Conservation (phyloP, 345 rosid genomes). For the Cardamine chenopodiifolia region DNA sequence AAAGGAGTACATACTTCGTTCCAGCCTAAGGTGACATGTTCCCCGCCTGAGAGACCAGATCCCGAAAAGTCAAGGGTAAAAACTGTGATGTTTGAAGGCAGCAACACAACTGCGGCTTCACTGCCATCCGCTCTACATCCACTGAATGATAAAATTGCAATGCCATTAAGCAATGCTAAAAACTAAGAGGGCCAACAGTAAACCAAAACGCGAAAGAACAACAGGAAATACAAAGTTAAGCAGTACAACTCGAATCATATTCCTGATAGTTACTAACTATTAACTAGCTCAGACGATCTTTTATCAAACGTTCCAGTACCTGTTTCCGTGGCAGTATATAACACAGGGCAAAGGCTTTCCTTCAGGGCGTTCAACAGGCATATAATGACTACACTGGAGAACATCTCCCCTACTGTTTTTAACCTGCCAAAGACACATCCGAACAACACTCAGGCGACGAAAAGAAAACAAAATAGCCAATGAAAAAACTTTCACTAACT, state of each 20-base stretch:
- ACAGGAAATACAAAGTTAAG: not conserved
- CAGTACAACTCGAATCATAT: not conserved
- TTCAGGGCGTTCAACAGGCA: slow-evolving; percentile 69
- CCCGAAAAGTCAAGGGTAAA: slow-evolving; percentile 94
- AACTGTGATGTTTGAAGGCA: slow-evolving; percentile 88
- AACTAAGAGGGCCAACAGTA: not conserved
- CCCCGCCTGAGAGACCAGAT: slow-evolving; percentile 89
- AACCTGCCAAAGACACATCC: slow-evolving; percentile 53
- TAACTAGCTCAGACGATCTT: not conserved
- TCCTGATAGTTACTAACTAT: not conserved
- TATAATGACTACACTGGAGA: slow-evolving; percentile 88
- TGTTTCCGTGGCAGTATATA: slow-evolving; percentile 99
- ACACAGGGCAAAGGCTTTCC: slow-evolving; percentile 89
- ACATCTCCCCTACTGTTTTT: slow-evolving; percentile 72
- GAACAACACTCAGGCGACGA: not conserved
- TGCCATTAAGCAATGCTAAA: slow-evolving; percentile 13
- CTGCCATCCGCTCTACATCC: slow-evolving; percentile 95
- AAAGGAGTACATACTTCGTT: slow-evolving; percentile 62
- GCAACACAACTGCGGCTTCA: slow-evolving; percentile 87
- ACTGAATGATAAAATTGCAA: slow-evolving; percentile 45
- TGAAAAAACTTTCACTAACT: not conserved
- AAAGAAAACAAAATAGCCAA: not conserved
- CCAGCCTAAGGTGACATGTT: slow-evolving; percentile 87
- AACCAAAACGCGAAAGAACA: not conserved
- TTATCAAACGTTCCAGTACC: slow-evolving; percentile 46